Conservation (phyloP, 2,329 filamentous ascomycete genomes). For the Fusarium camptoceras region DNA sequence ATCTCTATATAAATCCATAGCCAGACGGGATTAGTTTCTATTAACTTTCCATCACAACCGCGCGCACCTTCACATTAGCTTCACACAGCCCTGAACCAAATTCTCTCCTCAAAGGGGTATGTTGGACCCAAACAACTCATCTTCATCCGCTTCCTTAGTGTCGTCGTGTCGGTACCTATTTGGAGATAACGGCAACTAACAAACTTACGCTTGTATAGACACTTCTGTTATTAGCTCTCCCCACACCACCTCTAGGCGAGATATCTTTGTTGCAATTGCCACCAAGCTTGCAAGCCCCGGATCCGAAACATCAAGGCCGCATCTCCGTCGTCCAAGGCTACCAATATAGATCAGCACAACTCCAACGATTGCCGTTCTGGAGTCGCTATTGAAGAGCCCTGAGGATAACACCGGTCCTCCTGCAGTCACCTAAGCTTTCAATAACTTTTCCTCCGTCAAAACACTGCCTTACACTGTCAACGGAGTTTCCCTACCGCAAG, state of each 20-base stretch:
- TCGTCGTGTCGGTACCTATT: slow-evolving; percentile 24
- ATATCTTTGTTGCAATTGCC: slow-evolving; percentile 39
- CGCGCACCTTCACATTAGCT: slow-evolving; percentile 13
- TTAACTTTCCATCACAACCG: slow-evolving; percentile 32
- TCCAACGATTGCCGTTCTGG: slow-evolving; percentile 41
- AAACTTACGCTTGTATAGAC: slow-evolving; percentile 19
- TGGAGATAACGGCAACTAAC: slow-evolving; percentile 13
- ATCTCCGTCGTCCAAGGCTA: slow-evolving; percentile 23
- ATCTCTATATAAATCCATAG: slow-evolving; percentile 39
- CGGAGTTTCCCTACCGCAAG: slow-evolving; percentile 33
- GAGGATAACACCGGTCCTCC: slow-evolving; percentile 39
- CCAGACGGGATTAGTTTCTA: slow-evolving; percentile 16
- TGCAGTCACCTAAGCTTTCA: slow-evolving; percentile 37
- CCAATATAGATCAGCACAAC: neutral
- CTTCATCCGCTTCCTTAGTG: slow-evolving; percentile 5
- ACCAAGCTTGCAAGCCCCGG: slow-evolving; percentile 31
- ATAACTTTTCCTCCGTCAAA: slow-evolving; percentile 11
- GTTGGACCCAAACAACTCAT: neutral
- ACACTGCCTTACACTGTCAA: slow-evolving; percentile 11
- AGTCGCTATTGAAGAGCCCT: slow-evolving; percentile 46
- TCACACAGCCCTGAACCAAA: slow-evolving; percentile 10
- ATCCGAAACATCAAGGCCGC: slow-evolving; percentile 37
- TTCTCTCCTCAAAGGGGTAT: slow-evolving; percentile 31
- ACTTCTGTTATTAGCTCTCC: slow-evolving; percentile 23
- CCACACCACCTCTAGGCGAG: slow-evolving; percentile 27